Evolutionary conservation across 2,329 filamentous ascomycete genomes (phyloP).

Genomic region (Domatiomyces globalis): DNA sequence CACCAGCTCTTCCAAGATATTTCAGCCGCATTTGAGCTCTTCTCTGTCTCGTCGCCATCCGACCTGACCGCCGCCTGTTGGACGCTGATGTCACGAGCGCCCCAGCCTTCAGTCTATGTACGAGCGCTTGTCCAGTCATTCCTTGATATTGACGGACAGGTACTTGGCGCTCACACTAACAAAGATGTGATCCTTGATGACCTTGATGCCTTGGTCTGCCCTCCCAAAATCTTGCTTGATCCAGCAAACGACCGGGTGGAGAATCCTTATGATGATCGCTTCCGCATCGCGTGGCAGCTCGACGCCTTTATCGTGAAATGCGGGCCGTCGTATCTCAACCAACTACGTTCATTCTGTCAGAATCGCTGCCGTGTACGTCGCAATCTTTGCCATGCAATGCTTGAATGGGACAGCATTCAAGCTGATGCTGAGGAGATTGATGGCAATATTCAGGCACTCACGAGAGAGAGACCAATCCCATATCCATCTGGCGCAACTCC

Average conservation of each 20-base stretch:
- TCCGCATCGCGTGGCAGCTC: conserved; percentile 58
- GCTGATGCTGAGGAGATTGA: conserved; percentile 63
- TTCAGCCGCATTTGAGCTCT: conserved; percentile 50
- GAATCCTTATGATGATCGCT: conserved; percentile 55
- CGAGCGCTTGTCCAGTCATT: conserved; percentile 65
- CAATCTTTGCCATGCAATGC: conserved; percentile 69
- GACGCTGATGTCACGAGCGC: conserved; percentile 62
- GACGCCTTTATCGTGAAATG: conserved; percentile 48
- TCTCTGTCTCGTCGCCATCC: conserved; percentile 26
- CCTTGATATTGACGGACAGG: conserved; percentile 57
- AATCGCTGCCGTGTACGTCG: conserved; percentile 83
- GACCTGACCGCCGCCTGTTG: conserved; percentile 49
- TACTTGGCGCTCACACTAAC: conserved; percentile 54
- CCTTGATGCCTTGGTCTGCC: conserved; percentile 61
- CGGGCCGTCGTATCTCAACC: conserved; percentile 61
- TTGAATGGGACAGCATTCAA: conserved; percentile 74
- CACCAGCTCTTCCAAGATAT: conserved; percentile 59
- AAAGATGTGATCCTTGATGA: conserved; percentile 69
- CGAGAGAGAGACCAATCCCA: conserved; percentile 46
- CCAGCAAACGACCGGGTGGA: conserved; percentile 64
- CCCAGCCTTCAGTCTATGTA: conserved; percentile 70
- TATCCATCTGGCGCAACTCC: conserved; percentile 30
- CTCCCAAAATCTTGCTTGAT: conserved; percentile 56
- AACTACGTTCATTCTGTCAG: conserved; percentile 72
- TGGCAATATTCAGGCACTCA: conserved; percentile 46